A percentile compares a stretch with the other conserved stretches of the same genome.
phyloP scores from a whole-genome alignment of 164 flowering plant genomes.

The Vitis cinerea region DNA sequence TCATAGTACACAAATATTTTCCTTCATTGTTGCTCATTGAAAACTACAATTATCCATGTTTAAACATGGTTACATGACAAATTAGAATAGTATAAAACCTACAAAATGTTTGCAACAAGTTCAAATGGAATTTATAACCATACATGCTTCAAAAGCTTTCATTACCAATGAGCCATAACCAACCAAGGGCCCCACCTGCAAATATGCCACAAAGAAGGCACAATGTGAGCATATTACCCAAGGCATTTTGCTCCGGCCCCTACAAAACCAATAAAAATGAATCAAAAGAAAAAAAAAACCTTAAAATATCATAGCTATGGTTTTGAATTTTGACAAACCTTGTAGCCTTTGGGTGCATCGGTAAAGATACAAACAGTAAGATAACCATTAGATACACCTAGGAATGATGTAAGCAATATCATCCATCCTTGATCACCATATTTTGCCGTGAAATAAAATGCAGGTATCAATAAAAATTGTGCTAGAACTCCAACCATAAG shows the following conservation, averaged over 20 bases:
- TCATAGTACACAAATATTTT: too few relatives aligned
- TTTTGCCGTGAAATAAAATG: conserved; percentile 61
- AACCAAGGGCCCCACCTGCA: conserved; percentile 54
- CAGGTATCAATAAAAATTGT: conserved; percentile 52
- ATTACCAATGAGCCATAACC: conserved; percentile 62
- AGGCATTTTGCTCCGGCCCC: conserved; percentile 74
- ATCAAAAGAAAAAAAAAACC: neutral
- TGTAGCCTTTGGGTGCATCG: conserved; percentile 66
- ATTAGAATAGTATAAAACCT: too few relatives aligned
- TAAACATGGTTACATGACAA: too few relatives aligned
- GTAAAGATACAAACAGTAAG: conserved; percentile 65
- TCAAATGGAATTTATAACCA: too few relatives aligned
- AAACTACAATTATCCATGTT: too few relatives aligned
- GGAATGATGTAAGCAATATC: conserved; percentile 51
- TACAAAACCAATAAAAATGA: conserved; percentile 16
- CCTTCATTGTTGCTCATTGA: too few relatives aligned
- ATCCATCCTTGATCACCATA: conserved; percentile 72
- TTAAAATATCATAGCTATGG: too few relatives aligned
- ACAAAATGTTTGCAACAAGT: too few relatives aligned
- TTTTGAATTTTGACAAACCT: conserved; percentile 24
- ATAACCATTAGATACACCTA: conserved; percentile 62
- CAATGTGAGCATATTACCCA: conserved; percentile 58
- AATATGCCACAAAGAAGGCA: conserved; percentile 50
- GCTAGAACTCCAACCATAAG: conserved; percentile 40
- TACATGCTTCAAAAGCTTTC: too few relatives aligned